Evolutionary conservation across 441 rosid genomes (phyloP), one percentile per base, ranked within the genome.

Genomic region (Adansonia grandidieri): DNA sequence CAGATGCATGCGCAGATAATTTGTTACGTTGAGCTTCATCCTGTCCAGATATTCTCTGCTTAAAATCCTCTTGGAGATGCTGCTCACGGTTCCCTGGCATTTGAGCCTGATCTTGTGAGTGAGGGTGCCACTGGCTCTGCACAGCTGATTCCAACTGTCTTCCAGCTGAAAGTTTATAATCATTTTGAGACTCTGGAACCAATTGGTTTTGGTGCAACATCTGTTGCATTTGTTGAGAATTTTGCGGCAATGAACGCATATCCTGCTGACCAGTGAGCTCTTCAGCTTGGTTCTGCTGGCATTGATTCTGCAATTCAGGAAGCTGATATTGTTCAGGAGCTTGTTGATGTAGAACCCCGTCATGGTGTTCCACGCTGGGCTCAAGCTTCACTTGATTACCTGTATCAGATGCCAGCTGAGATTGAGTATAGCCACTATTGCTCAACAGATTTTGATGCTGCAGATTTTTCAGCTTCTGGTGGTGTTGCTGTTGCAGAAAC

Each of bases 21-120:
- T 87, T 93, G 78, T 90, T 93, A 70, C 89, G 83, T 75, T 93
- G 96, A 74, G 98, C 97, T 80, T 93, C 97, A 83, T 89, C 95
- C 67, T 87, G 91, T 60, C 85, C 89, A 56, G 93, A 87, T 78
- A 95, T 85, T 84, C 98, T 87, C 77, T 90, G 97, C 63, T 84
- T 89, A 78, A 95, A 93, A 82, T 92, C 97, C 84, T 89, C 97
- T 81, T 91, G 98, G 73, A 92, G 81, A 76, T 88, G 91, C 86
- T 89, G 93, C 77, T 88, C 97, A 68, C 77, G 85, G 82, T 80
- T 91, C 54, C 89, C 89, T 19, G 88, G 68, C 65, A 86, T 76
- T 82, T 84, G 87, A 70, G 83, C 71, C 76, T 84, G 83, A 48
- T 91, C 97, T 69, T 87, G 95, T 73, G 90, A 80, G 75, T 89